These are phyloP conservation scores for Chlorella variabilis DNA, from an alignment of 163 green algal genomes.

Conservation along the genomic window DNA sequence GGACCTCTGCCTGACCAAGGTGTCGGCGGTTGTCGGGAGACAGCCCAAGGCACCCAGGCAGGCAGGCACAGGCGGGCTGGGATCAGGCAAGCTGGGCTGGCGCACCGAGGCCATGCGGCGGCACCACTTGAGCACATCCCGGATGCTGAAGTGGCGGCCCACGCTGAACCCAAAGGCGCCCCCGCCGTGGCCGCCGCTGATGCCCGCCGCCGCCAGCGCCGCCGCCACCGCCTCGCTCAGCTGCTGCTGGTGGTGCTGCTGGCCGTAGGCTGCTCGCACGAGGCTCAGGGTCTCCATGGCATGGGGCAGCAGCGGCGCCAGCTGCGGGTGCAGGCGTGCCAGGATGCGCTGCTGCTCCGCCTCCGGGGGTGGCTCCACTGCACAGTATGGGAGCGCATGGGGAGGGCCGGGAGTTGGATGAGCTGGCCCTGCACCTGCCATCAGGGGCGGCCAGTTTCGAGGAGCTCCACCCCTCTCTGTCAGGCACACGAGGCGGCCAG, in stretches of 20 bases:
- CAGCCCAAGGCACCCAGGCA: no score
- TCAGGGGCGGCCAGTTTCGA: no score
- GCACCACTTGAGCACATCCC: slow-evolving; percentile 91
- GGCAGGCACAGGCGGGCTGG: no score
- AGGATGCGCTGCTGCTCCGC: slow-evolving; percentile 86
- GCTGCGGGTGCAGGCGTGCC: slow-evolving; percentile 60
- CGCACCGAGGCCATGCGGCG: slow-evolving; percentile 65
- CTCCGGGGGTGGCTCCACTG: slow-evolving; percentile 61
- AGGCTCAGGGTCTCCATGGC: slow-evolving; percentile 70
- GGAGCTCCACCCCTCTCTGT: no score
- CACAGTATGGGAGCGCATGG: no score
- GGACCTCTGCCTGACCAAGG: neutral
- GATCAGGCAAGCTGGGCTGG: no score
- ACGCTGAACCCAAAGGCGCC: slow-evolving; percentile 60
- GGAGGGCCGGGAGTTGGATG: neutral
- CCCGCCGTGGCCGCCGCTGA: slow-evolving; percentile 14
- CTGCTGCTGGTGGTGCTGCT: slow-evolving; percentile 5
- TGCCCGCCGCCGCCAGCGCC: neutral
- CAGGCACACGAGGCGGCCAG: no score
- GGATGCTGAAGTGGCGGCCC: slow-evolving; percentile 76
- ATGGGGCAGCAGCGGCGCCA: slow-evolving; percentile 72
- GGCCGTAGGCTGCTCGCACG: slow-evolving; percentile 43
- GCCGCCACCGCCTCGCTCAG: slow-evolving; percentile 11
- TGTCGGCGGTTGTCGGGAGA: no score
- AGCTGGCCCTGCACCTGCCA: neutral